Percentiles rank a stretch among this genome's conserved stretches.
These are phyloP conservation scores for Boletus huronensis DNA, from an alignment of 768 basidiomycete species.

Conservation along the genomic window DNA sequence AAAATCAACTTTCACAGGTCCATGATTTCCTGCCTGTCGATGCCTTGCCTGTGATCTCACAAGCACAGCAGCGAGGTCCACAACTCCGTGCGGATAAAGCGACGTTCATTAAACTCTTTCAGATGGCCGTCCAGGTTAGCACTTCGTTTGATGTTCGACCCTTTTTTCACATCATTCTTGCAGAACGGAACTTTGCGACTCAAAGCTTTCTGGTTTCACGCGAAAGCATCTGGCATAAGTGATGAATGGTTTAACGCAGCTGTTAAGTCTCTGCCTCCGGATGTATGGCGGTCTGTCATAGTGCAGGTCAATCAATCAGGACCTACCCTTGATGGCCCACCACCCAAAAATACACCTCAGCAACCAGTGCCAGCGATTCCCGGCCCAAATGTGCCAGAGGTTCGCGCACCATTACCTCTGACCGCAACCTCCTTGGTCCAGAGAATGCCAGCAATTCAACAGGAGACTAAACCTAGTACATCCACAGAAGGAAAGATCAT, in stretches of 20 bases:
- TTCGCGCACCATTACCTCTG: neutral
- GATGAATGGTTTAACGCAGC: slow-evolving; percentile 21
- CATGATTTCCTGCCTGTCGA: neutral
- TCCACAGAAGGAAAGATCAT: neutral
- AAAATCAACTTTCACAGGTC: slow-evolving; percentile 1
- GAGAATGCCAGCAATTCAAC: neutral
- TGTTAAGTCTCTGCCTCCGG: slow-evolving; percentile 15
- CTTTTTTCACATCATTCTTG: slow-evolving; percentile 1
- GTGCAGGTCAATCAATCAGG: slow-evolving; percentile 4
- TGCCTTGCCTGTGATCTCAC: neutral
- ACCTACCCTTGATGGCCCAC: neutral
- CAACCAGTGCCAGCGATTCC: neutral
- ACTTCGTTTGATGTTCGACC: neutral
- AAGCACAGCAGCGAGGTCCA: neutral
- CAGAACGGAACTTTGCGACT: slow-evolving; percentile 18
- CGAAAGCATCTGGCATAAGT: slow-evolving; percentile 15
- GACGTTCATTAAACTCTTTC: slow-evolving; percentile 23
- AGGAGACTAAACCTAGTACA: neutral
- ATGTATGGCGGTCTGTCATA: slow-evolving; percentile 8
- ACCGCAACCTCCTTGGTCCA: neutral
- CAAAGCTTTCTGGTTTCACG: slow-evolving; percentile 12
- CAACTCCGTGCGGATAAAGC: slow-evolving; percentile 6
- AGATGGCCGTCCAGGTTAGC: slow-evolving; percentile 20
- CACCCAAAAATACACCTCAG: neutral
- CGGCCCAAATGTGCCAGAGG: neutral